A percentile compares a stretch with the other conserved stretches of the same genome.
phyloP scores from a whole-genome alignment of 148 eudicot genomes.

The Fallopia convolvulus region DNA sequence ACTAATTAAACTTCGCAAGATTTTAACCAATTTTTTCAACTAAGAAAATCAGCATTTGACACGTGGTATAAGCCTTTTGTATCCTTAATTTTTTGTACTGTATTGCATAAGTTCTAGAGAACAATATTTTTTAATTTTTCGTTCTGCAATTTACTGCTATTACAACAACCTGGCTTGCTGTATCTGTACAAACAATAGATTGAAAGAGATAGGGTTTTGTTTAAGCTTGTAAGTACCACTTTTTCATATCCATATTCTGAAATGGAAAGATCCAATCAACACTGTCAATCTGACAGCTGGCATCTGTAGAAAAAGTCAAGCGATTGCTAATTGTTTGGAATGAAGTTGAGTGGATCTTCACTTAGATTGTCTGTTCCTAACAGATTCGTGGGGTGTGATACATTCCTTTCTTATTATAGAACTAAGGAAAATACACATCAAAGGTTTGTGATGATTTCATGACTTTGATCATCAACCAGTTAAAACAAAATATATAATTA shows the following conservation, averaged over 20 bases:
- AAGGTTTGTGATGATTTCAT: not conserved
- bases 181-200: not conserved
- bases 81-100: not conserved
- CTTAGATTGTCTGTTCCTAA: too few relatives aligned
- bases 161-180: not conserved
- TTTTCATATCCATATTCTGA: too few relatives aligned
- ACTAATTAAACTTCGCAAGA: not conserved
- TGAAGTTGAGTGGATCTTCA: too few relatives aligned
- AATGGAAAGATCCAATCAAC: too few relatives aligned
- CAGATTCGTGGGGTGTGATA: too few relatives aligned
- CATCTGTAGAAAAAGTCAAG: too few relatives aligned
- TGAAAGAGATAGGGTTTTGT: not conserved
- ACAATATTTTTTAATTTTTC: not conserved
- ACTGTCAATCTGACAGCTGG: too few relatives aligned
- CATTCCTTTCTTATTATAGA: too few relatives aligned
- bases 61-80: too few relatives aligned
- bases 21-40: not conserved
- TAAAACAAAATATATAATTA: not conserved
- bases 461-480: not conserved
- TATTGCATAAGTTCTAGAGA: not conserved
- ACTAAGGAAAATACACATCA: too few relatives aligned
- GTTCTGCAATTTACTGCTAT: not conserved
- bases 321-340: too few relatives aligned
- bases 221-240: too few relatives aligned
- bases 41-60: not conserved